Base-by-base conservation (phyloP, 306 rosid species). In the Pueraria montana region DNA sequence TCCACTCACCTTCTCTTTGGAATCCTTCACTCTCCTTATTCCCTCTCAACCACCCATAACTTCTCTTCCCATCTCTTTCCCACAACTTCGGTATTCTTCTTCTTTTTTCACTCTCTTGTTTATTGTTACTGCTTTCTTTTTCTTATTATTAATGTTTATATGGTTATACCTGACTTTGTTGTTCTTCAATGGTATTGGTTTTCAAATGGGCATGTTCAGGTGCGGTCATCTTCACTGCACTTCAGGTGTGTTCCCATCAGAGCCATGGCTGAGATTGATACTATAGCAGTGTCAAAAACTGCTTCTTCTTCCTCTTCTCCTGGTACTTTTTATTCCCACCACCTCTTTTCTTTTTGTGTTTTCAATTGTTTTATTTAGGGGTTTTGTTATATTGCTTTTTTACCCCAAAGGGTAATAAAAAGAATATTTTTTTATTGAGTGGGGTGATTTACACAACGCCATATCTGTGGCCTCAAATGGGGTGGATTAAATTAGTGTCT, bases 241-340 rank as follows among this genome's bases (percentile, higher is more conserved):
- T 80, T 83, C 63, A 77, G 81, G 77, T 85, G 74, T 58, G 13
- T 75, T 36, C 80, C 89, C 42, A 79, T 92, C 85, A 89, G 76
- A 84, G 91, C 93, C 64, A 92, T 95, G 97, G 90, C 97, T 23
- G 81, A 90, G 6, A 74, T 77, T 40, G 87, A 84, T 21, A 43
- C 89, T 8, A 7, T 83, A 43, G 62, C 90, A 24, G 49, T 24
- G 16, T 65, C 91, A 12, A 65, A 78, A 72, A 7, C 68, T 56
- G 71, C 83, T 48, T 64, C 86, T 64, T 75, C 81, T 43, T 80
- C 87, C 26, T 53, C 85, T 75, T 52, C 87, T 74, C 59, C 89
- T 18, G 91, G 96, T 92, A 83, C 38, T n/a, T 80, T 42, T n/a
- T 4, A 11, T 32, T 81, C 70, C 42, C 50, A 36, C n/a, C 55